Conservation (phyloP, 164 flowering plant genomes). For the Aristolochia californica region DNA sequence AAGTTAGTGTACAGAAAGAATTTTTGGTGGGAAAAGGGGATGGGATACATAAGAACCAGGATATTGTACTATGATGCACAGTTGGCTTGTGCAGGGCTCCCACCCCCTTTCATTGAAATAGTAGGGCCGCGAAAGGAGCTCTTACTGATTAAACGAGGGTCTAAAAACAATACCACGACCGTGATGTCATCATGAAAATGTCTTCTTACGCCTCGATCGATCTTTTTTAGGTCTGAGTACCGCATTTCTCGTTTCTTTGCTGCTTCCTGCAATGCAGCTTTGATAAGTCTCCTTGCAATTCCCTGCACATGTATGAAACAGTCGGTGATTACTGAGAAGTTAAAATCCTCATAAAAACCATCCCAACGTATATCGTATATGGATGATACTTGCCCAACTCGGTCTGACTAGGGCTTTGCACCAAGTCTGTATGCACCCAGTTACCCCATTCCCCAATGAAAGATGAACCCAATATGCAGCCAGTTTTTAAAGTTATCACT, state of each 20-base stretch:
- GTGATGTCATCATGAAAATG: slow-evolving; percentile 93
- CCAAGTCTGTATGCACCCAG: no score
- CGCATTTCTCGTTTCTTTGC: slow-evolving; percentile 88
- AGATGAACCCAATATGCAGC: no score
- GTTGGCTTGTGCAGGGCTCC: slow-evolving; percentile 12
- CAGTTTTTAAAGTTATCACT: no score
- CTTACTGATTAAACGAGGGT: slow-evolving; percentile 37
- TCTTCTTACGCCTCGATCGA: slow-evolving; percentile 75
- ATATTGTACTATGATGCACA: slow-evolving; percentile 7
- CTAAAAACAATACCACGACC: slow-evolving; percentile 66
- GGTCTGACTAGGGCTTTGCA: no score
- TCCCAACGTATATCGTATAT: no score
- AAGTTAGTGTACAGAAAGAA: no score
- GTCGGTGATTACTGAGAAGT: no score
- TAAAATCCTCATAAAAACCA: no score
- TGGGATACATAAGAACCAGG: no score
- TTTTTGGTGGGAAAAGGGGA: no score
- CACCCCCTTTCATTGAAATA: slow-evolving; percentile 47
- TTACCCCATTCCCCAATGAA: no score
- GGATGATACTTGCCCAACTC: no score
- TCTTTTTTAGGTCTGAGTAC: slow-evolving; percentile 78
- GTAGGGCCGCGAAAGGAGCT: slow-evolving; percentile 29
- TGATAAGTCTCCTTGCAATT: slow-evolving; percentile 60
- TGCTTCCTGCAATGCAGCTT: slow-evolving; percentile 69
- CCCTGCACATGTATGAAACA: slow-evolving; percentile 42